phyloP scores from a whole-genome alignment of 2,329 filamentous ascomycete species.

The Delphinella strobiligena region DNA sequence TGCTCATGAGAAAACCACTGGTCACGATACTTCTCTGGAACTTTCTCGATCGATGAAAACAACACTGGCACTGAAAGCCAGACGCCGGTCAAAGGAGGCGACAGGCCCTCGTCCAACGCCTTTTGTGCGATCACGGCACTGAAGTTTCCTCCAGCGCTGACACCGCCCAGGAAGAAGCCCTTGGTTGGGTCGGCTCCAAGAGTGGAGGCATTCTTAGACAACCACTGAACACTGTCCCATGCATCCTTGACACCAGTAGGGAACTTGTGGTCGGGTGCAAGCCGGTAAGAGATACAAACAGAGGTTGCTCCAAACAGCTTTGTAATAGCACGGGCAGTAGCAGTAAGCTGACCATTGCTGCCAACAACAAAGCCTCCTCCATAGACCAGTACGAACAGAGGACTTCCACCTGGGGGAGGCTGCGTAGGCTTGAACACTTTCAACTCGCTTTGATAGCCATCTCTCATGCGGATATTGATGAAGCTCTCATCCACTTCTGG shows the following conservation, averaged over 20 bases:
- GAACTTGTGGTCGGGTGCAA: slow-evolving; percentile 37
- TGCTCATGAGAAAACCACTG: slow-evolving; percentile 30
- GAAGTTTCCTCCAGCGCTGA: slow-evolving; percentile 34
- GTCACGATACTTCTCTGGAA: slow-evolving; percentile 28
- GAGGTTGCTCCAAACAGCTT: slow-evolving; percentile 26
- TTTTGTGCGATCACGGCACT: slow-evolving; percentile 27
- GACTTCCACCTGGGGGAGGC: slow-evolving; percentile 10
- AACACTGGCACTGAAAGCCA: slow-evolving; percentile 33
- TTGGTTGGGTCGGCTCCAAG: slow-evolving; percentile 29
- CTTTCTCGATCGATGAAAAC: slow-evolving; percentile 18
- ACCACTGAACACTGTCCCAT: slow-evolving; percentile 36
- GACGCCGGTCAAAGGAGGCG: slow-evolving; percentile 34
- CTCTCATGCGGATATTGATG: slow-evolving; percentile 20
- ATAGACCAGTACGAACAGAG: slow-evolving; percentile 16
- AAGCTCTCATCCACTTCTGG: slow-evolving; percentile 9
- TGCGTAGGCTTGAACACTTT: slow-evolving; percentile 19
- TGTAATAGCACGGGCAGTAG: slow-evolving; percentile 12
- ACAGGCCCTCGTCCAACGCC: slow-evolving; percentile 28
- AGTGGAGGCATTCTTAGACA: slow-evolving; percentile 26
- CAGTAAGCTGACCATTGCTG: slow-evolving; percentile 15
- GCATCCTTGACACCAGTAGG: slow-evolving; percentile 31
- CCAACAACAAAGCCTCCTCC: slow-evolving; percentile 19
- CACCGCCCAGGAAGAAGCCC: slow-evolving; percentile 39
- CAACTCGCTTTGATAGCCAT: slow-evolving; percentile 22
- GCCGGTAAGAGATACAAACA: slow-evolving; percentile 32